These are phyloP conservation scores for Volutella citrinella DNA, from an alignment of 2,329 filamentous ascomycete genomes.

Conservation along the genomic window DNA sequence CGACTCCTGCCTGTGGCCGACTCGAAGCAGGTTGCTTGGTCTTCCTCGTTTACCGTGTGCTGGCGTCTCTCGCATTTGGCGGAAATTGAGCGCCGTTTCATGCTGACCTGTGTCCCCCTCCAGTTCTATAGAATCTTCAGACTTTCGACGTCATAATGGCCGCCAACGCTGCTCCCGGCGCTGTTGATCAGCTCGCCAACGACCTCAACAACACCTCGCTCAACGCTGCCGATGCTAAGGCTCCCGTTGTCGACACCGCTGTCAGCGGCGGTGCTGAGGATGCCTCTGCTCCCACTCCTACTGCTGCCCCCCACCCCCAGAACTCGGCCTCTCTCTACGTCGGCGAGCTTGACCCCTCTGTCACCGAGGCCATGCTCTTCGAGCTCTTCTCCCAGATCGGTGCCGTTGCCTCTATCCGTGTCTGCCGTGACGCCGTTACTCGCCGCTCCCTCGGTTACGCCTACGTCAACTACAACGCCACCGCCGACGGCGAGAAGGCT, in stretches of 20 bases:
- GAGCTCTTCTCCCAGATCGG: slow-evolving; percentile 99
- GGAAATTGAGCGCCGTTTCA: too few species aligned
- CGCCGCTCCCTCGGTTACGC: slow-evolving; percentile 98
- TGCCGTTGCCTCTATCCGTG: slow-evolving; percentile 97
- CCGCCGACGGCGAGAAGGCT: slow-evolving; percentile 92
- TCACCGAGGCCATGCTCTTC: slow-evolving; percentile 99
- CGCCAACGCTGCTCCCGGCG: slow-evolving; percentile 54
- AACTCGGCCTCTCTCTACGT: slow-evolving; percentile 98
- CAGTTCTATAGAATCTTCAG: too few species aligned
- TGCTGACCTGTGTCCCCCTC: too few species aligned
- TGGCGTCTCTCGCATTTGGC: too few species aligned
- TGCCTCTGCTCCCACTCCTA: slow-evolving; percentile 67
- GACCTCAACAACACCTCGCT: slow-evolving; percentile 72
- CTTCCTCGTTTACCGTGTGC: slow-evolving; percentile 1
- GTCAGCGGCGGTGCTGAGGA: slow-evolving; percentile 54
- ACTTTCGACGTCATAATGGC: slow-evolving; percentile 50
- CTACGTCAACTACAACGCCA: slow-evolving; percentile 99
- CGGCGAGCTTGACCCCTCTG: slow-evolving; percentile 93
- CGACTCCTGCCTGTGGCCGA: slow-evolving; percentile 8
- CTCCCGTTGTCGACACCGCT: slow-evolving; percentile 72
- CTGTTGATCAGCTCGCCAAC: slow-evolving; percentile 77
- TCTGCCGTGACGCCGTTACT: slow-evolving; percentile 98
- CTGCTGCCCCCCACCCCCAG: slow-evolving; percentile 74
- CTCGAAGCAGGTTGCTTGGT: slow-evolving; percentile 7
- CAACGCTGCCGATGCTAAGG: slow-evolving; percentile 65